phyloP scores from a whole-genome alignment of 202 grass and related monocot genomes.

The Setaria viridis region DNA sequence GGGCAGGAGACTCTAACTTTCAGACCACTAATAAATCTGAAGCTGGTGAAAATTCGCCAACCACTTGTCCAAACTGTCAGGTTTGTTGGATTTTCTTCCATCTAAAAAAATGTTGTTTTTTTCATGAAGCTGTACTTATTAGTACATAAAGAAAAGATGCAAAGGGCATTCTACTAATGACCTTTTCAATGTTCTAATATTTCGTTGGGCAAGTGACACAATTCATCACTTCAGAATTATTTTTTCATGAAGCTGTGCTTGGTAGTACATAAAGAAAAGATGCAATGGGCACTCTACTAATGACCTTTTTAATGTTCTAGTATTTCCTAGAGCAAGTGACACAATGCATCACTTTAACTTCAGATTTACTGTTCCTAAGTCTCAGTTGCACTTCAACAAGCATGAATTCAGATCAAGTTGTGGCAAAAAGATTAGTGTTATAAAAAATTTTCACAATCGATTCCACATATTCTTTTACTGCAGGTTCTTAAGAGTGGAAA shows the following conservation, averaged over 20 bases:
- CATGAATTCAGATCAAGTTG: conserved; percentile 33
- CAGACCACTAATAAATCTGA: conserved; percentile 67
- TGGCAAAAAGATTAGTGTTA: conserved; percentile 26
- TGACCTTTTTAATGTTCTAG: conserved; percentile 19
- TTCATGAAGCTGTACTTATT: conserved; percentile 27
- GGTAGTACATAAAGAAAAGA: conserved; percentile 1
- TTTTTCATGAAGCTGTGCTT: conserved; percentile 31
- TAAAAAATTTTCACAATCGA: conserved; percentile 33
- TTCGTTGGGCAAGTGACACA: conserved; percentile 30
- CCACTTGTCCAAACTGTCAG: conserved; percentile 72
- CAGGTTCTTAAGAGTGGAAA: conserved; percentile 91
- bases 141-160: not conserved
- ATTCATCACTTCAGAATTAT: conserved; percentile 26
- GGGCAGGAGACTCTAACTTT: conserved; percentile 69
- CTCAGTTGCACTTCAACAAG: conserved; percentile 23
- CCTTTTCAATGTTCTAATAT: conserved; percentile 24
- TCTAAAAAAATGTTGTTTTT: not conserved
- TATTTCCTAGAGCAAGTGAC: conserved; percentile 37
- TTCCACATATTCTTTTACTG: conserved; percentile 35
- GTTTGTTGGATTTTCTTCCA: conserved; percentile 54
- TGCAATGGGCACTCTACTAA: conserved; percentile 28
- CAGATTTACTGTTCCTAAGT: conserved; percentile 38
- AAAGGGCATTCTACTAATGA: conserved; percentile 33
- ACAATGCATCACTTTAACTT: conserved; percentile 39
- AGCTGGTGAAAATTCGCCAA: conserved; percentile 57